Base-by-base conservation (phyloP, 305 asterid genomes). In the Fraxinus greggii region DNA sequence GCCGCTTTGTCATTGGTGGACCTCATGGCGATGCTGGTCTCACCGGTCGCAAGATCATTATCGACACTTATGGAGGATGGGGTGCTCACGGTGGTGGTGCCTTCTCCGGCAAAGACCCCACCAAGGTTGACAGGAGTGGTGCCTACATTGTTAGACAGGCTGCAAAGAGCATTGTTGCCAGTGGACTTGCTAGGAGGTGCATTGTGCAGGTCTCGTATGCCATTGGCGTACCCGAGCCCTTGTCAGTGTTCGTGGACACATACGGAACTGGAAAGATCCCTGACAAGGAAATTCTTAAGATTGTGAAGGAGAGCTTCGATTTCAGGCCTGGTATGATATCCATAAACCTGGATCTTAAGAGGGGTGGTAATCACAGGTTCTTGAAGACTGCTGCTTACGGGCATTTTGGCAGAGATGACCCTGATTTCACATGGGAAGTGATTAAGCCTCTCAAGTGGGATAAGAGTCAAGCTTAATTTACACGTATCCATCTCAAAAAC, bases 261-360 rank as follows among this genome's bases (percentile, higher is more conserved):
- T 87, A 87, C 0, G 87, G 89, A 9, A 91, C 94, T 5, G 94
- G 94, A 4, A 91, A 87, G 88, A 89, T 91, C 69, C 90, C 89
- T 0, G 94, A 89, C 75, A 91, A 85, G 84, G 94, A 89, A 54
- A 91, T 91, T 38, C 88, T 89, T 36, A 74, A 88, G 85, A 83
- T 89, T 59, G 91, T 91, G 79, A 91, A 89, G 89, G 91, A 89
- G 85, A 83, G 32, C 85, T 91, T 91, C 12, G 94, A 91, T 76
- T 91, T 91, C 88, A 89, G 94, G 91, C 94, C 94, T 0, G 94
- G 94, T 2, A 91, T 91, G 94, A 91, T 91, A 19, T 79, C 94
- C 76, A 91, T 91, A 77, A 89, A 89, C 85, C 84, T 91, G 70
- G 94, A 91, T 61, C 80, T 91, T 8, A 85, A 86, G 83, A 88